Evolutionary conservation across 768 basidiomycete species (phyloP).

Genomic region (Tylopilus felleus): DNA sequence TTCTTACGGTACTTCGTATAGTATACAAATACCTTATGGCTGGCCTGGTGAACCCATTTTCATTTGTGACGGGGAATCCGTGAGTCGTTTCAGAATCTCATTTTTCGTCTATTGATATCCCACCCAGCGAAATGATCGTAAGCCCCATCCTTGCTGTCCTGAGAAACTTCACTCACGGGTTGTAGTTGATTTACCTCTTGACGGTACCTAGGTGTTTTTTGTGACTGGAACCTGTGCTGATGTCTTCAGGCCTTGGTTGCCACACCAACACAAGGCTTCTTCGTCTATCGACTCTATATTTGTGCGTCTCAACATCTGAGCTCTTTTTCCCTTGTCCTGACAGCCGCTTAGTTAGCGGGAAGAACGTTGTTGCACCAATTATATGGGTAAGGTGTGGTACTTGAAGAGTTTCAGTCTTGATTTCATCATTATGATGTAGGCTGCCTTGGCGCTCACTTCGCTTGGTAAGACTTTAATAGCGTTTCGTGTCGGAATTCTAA

Average conservation of each 20-base stretch:
- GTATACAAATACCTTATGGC: constrained; percentile 2
- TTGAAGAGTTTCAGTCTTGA: background rate
- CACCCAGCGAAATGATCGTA: background rate
- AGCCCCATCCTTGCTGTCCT: background rate
- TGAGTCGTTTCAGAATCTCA: background rate
- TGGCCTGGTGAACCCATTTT: background rate
- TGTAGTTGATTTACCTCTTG: background rate
- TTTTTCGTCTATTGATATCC: background rate
- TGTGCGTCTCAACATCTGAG: background rate
- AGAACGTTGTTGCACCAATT: background rate
- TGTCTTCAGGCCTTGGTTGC: background rate
- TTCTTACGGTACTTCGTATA: background rate
- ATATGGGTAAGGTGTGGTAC: background rate
- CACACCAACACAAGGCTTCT: background rate
- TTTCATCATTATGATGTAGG: background rate
- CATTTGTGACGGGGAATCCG: background rate
- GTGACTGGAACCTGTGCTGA: background rate
- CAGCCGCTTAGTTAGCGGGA: background rate
- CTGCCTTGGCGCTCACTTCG: background rate
- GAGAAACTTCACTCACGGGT: background rate
- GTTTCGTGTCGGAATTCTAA: background rate
- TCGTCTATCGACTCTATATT: background rate
- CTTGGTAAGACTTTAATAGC: background rate
- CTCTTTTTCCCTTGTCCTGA: background rate
- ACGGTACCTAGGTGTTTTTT: background rate